A percentile compares a stretch with the other conserved stretches of the same genome.
These are phyloP conservation scores for Colletotrichum sp. DNA, from an alignment of 2,329 filamentous ascomycete species.

Conservation along the genomic window DNA sequence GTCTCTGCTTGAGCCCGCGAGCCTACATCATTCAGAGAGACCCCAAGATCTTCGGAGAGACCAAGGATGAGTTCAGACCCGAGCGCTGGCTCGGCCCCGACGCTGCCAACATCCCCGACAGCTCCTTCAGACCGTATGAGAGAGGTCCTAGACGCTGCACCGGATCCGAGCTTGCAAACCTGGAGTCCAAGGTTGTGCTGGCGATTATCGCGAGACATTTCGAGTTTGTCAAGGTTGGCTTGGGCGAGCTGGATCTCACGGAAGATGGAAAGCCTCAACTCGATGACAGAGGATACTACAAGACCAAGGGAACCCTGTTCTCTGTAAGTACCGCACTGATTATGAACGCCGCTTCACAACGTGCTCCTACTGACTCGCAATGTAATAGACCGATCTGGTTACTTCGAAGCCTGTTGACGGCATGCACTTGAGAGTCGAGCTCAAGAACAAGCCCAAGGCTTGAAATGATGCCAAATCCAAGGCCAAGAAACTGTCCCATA, in stretches of 20 bases:
- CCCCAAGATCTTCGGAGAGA: conserved; percentile 34
- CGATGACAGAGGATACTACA: conserved; percentile 11
- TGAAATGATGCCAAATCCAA: neutral
- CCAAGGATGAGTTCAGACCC: conserved; percentile 38
- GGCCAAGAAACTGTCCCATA: neutral
- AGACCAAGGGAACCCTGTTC: conserved; percentile 11
- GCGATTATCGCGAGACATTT: conserved; percentile 6
- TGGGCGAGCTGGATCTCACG: conserved; percentile 10
- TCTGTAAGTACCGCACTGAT: neutral
- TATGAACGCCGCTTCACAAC: neutral
- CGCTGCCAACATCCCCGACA: conserved; percentile 4
- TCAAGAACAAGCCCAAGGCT: neutral
- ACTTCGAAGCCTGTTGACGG: conserved; percentile 12
- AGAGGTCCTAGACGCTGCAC: conserved; percentile 7
- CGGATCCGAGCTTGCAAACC: conserved; percentile 9
- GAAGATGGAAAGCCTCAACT: neutral
- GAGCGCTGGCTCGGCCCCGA: conserved; percentile 40
- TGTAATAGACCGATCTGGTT: neutral
- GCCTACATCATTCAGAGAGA: conserved; percentile 38
- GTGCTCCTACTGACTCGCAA: neutral
- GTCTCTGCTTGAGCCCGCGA: conserved; percentile 36
- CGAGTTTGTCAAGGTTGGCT: conserved; percentile 13
- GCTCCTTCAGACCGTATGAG: conserved; percentile 7
- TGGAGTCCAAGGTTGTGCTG: conserved; percentile 1
- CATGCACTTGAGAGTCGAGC: conserved; percentile 8